Evolutionary conservation across 768 basidiomycete species (phyloP), one percentile per base, ranked within the genome.

Genomic region (Hygrocybe coccinea): DNA sequence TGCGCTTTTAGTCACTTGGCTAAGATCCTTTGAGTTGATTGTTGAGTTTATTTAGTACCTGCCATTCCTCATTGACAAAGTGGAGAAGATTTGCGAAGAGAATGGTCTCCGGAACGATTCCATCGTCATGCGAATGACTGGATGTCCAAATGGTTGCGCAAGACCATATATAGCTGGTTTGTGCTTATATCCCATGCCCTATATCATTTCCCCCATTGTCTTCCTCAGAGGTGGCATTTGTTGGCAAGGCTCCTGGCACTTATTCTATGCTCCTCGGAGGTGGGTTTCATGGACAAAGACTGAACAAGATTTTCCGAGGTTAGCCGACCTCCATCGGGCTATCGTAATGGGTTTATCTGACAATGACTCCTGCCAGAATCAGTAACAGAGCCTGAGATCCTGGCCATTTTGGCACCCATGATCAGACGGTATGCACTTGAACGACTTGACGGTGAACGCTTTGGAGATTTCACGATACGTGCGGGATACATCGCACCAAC

Each of bases 81-180:
- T 98, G 15, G 95, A 99, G 75, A 84, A 85, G 72, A 87, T 97
- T 5, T 91, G 89, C 65, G 97, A 98, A 69, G 90, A 94, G 68
- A 88, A 85, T 62, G 95, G 95, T 17, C 76, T 98, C 39, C 80
- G 95, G 45, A 87, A 97, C 67, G 95, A 99, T 71, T 85, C 89
- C 2, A 95, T 98, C 60, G 84, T 97, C 57, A 97, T 99, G 95
- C 83, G 95, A 52, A 97, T 98, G 95, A 97, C 95, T 14, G 95
- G 95, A 49, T 97, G 95, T 62, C 91, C 91, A 2, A 94, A 93
- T 64, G 92, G 91, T 36, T 94, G 94, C 68, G 91, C 95, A 2
- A 80, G 95, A 56, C 95, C 93, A 36, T 98, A 95, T 70, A 75
- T 95, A 44, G 95, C 91, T 47, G 89, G 89, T 86, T 66, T 22